Evolutionary conservation across 805 yeast genomes (phyloP), one percentile per base, ranked within the genome.

Genomic region (Torulaspora gathmanii): DNA sequence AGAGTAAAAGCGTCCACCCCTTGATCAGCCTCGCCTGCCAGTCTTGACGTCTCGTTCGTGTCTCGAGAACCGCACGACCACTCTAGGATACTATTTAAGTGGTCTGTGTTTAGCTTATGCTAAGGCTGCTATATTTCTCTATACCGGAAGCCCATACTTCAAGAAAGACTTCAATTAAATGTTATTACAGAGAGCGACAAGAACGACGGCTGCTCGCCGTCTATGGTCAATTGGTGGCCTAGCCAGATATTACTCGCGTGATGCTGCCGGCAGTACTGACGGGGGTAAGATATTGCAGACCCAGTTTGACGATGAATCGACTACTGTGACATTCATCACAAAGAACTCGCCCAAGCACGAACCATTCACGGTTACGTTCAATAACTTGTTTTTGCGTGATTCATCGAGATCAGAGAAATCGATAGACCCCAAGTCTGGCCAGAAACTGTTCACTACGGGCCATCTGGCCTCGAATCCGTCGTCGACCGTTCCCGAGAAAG

Each of bases 391-490:
- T 53, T 67, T 86, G 15, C 71, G 91, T 56, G 95, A 85, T 55
- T 72, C 87, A 0, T 80, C 87, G 37, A 57, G 61, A 3, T 65
- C 77, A 11, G 51, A 65, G 0, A 56, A 54, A 9, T 77, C 85
- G 0, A 70, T 82, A 4, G 86, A 85, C 51, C 65, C 70, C 3
- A 57, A 63, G 20, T 73, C 86, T 0, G 73, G 74, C 15, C 90
- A 84, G 57, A 84, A 82, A 57, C 57, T 73, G 23, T 80, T 82
- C 62, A 74, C 83, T n/a, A 81, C 89, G 0, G 80, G 78, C 58
- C 70, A 41, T 63, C 76, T 44, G 55, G 68, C 46, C 48, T 51
- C 47, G 28, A 52, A 50, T 49, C 53, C 61, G 37, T 45, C 54
- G 11, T 55, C 61, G n/a, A 63, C 74, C 26, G 52, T 54, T 5